phyloP scores from a whole-genome alignment of 345 rosid genomes.

The Anastatica hierochuntica region DNA sequence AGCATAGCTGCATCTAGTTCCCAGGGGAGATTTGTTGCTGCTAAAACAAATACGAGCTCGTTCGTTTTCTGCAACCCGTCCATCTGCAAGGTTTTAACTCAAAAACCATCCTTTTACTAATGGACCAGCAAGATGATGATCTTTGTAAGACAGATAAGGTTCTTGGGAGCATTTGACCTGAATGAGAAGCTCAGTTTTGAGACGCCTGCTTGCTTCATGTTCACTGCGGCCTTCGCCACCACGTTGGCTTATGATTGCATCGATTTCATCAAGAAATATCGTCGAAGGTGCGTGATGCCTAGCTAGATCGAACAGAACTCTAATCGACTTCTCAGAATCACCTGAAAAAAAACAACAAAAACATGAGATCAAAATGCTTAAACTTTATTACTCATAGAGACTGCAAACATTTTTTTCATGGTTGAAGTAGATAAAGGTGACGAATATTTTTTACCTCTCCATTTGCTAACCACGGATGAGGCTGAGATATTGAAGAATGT shows the following conservation, averaged over 20 bases:
- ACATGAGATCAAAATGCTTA: no score
- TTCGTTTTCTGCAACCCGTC: conserved; percentile 79
- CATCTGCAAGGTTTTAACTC: conserved; percentile 50
- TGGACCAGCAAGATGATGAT: no score
- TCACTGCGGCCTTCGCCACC: conserved; percentile 96
- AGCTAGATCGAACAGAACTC: conserved; percentile 90
- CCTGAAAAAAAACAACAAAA: no score
- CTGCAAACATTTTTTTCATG: neutral
- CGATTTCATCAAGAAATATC: conserved; percentile 94
- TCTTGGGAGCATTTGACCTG: conserved; percentile 52
- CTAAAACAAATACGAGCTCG: conserved; percentile 93
- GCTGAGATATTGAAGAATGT: conserved; percentile 98
- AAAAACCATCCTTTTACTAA: no score
- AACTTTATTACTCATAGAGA: neutral
- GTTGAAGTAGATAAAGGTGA: neutral
- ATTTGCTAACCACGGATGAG: conserved; percentile 96
- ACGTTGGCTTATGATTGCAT: conserved; percentile 92
- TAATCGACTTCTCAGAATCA: conserved; percentile 89
- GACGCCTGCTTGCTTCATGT: conserved; percentile 98
- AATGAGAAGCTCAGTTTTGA: conserved; percentile 93
- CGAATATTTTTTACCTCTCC: conserved; percentile 49
- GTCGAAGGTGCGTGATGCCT: conserved; percentile 97
- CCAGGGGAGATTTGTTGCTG: conserved; percentile 98
- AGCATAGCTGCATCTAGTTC: conserved; percentile 98
- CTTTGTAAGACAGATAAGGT: no score